These are phyloP conservation scores for Phytophthora chlamydospora DNA, from an alignment of 352 stramenopile species.

Conservation along the genomic window DNA sequence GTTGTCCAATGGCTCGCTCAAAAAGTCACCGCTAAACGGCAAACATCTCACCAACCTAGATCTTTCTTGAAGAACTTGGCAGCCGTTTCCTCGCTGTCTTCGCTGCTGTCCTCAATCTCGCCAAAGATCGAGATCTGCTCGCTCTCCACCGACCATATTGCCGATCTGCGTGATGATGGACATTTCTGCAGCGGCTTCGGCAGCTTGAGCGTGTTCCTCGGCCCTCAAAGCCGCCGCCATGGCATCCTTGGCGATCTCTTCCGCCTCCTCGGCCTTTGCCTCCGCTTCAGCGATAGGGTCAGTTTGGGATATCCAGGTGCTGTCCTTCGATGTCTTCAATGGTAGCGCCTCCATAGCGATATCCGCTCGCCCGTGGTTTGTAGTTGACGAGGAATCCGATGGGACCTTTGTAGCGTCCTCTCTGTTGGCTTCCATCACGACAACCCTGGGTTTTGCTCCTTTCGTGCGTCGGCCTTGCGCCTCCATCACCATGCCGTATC, in stretches of 20 bases:
- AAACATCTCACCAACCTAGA: no score
- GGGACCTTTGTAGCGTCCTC: not conserved
- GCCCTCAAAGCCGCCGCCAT: not conserved
- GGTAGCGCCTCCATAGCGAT: conserved; percentile 6
- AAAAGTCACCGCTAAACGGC: no score
- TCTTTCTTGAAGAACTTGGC: no score
- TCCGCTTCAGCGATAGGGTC: not conserved
- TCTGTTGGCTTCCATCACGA: conserved; percentile 1
- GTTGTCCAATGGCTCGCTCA: no score
- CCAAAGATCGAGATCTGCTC: conserved; percentile 7
- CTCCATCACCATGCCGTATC: not conserved
- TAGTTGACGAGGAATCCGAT: not conserved
- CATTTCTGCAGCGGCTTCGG: not conserved
- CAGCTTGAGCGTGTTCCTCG: not conserved
- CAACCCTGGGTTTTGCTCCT: not conserved
- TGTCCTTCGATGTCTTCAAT: not conserved
- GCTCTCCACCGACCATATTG: not conserved
- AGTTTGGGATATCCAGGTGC: no score
- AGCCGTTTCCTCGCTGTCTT: not conserved
- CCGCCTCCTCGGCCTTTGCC: conserved; percentile 9
- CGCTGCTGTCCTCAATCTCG: conserved; percentile 1
- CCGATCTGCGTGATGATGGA: conserved; percentile 1
- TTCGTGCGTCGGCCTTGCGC: not conserved
- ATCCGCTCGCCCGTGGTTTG: not conserved
- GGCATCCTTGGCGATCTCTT: conserved; percentile 7